Evolutionary conservation across 495 filamentous ascomycete species (phyloP).

Genomic region (Pseudoneurospora amorphoporcata): DNA sequence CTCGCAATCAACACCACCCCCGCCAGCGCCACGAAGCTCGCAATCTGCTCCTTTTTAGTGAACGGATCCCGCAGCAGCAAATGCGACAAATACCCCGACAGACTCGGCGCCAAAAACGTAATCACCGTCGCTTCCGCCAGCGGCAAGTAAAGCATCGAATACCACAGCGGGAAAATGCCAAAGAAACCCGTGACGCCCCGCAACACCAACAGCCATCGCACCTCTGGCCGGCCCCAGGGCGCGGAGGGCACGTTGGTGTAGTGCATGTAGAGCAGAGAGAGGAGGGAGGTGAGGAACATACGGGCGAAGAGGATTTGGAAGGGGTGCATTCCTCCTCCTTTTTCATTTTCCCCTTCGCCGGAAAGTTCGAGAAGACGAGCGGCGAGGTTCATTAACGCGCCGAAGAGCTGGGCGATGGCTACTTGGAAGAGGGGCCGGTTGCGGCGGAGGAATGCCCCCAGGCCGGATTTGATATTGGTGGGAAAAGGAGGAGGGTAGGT

Average conservation of each 20-base stretch:
- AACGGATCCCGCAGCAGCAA: constrained; percentile 68
- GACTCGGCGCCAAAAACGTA: constrained; percentile 75
- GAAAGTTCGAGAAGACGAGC: constrained; percentile 69
- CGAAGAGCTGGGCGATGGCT: constrained; percentile 70
- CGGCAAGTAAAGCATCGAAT: constrained; percentile 74
- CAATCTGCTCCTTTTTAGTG: constrained; percentile 65
- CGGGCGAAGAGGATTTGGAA: constrained; percentile 84
- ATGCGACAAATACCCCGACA: constrained; percentile 77
- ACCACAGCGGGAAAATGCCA: constrained; percentile 56
- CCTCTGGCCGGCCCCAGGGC: constrained; percentile 56
- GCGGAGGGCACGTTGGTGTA: constrained; percentile 36
- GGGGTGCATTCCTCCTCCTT: constrained; percentile 49
- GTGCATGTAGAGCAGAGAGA: constrained; percentile 68
- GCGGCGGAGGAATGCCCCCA: constrained; percentile 24
- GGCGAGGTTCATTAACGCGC: constrained; percentile 77
- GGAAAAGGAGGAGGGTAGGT: neutral
- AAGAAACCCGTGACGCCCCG: constrained; percentile 74
- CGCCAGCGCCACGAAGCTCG: constrained; percentile 60
- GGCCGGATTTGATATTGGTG: neutral
- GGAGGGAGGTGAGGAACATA: constrained; percentile 64
- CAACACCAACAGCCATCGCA: constrained; percentile 55
- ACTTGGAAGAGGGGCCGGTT: constrained; percentile 72
- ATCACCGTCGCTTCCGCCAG: constrained; percentile 88
- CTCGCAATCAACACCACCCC: constrained; percentile 82
- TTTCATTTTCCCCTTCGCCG: constrained; percentile 36